These are phyloP conservation scores for Podila epigama DNA, from an alignment of 192 early-diverging fungal genomes.

Conservation along the genomic window DNA sequence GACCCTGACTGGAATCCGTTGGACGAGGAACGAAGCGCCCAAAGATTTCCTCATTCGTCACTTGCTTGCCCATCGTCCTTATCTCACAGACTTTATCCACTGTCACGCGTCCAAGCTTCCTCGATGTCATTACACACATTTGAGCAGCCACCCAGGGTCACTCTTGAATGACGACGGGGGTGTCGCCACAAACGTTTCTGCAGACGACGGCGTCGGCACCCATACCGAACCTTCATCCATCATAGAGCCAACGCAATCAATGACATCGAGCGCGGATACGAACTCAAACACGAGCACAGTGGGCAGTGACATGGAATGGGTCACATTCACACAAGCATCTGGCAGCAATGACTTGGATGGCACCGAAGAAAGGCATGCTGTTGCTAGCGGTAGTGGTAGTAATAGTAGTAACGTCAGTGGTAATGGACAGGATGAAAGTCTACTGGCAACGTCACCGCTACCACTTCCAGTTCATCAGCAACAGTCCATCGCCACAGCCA, in stretches of 20 bases:
- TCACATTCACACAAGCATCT: background rate
- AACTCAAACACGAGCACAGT: too few species aligned
- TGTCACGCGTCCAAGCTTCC: slow-evolving; percentile 31
- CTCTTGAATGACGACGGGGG: background rate
- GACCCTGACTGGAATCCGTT: slow-evolving; percentile 34
- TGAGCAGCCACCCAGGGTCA: background rate
- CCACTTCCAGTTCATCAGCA: slow-evolving; percentile 22
- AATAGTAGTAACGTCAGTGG: too few species aligned
- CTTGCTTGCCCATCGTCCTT: slow-evolving; percentile 35
- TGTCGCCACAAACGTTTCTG: background rate
- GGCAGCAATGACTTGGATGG: slow-evolving; percentile 23
- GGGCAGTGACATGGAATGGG: background rate
- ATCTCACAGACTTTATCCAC: slow-evolving; percentile 35
- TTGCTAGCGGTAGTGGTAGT: too few species aligned
- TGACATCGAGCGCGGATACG: background rate
- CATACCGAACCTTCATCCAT: slow-evolving; percentile 1
- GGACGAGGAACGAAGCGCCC: slow-evolving; percentile 44
- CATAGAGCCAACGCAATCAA: background rate
- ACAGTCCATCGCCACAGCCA: slow-evolving; percentile 33
- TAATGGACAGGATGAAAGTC: slow-evolving; percentile 1
- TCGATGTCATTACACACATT: slow-evolving; percentile 32
- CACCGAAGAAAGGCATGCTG: too few species aligned
- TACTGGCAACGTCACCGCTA: slow-evolving; percentile 24
- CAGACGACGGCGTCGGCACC: background rate
- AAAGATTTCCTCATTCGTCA: slow-evolving; percentile 45